These are phyloP conservation scores for Colletotrichum sp. DNA, from an alignment of 2,329 filamentous ascomycete species.

Conservation along the genomic window DNA sequence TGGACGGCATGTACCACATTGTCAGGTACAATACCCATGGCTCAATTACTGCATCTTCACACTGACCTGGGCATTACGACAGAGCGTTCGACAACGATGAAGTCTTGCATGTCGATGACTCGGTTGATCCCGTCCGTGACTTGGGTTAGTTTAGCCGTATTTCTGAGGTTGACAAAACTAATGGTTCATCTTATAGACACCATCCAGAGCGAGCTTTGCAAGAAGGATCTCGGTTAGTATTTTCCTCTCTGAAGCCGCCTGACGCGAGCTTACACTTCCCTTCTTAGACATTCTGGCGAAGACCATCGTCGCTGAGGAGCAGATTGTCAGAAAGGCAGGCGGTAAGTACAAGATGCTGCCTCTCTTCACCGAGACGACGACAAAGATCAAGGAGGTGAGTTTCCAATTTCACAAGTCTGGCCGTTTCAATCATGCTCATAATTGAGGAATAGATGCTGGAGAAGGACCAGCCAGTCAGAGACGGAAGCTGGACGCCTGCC, in stretches of 20 bases:
- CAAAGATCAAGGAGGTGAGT: conserved; percentile 40
- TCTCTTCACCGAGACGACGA: conserved; percentile 46
- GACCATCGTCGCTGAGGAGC: conserved; percentile 42
- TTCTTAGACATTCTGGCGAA: conserved; percentile 41
- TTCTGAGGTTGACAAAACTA: not conserved
- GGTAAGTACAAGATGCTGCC: conserved; percentile 51
- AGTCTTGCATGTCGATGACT: conserved; percentile 51
- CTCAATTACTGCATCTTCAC: not conserved
- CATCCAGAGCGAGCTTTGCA: conserved; percentile 43
- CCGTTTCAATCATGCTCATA: conserved; percentile 1
- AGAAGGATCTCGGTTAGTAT: conserved; percentile 40
- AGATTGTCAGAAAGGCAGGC: conserved; percentile 44
- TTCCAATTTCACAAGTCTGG: not conserved
- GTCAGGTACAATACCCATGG: conserved; percentile 34
- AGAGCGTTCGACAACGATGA: conserved; percentile 49
- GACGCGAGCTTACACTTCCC: not conserved
- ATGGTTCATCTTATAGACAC: conserved; percentile 29
- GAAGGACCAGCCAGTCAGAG: conserved; percentile 43
- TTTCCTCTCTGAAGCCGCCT: not conserved
- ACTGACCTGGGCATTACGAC: conserved; percentile 21
- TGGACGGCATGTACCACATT: conserved; percentile 51
- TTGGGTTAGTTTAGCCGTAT: conserved; percentile 33
- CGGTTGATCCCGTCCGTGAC: conserved; percentile 48
- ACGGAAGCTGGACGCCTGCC: conserved; percentile 45
- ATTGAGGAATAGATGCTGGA: conserved; percentile 36